These are phyloP conservation scores for Coniochaeta ligniaria DNA, from an alignment of 2,329 filamentous ascomycete species.

Conservation along the genomic window DNA sequence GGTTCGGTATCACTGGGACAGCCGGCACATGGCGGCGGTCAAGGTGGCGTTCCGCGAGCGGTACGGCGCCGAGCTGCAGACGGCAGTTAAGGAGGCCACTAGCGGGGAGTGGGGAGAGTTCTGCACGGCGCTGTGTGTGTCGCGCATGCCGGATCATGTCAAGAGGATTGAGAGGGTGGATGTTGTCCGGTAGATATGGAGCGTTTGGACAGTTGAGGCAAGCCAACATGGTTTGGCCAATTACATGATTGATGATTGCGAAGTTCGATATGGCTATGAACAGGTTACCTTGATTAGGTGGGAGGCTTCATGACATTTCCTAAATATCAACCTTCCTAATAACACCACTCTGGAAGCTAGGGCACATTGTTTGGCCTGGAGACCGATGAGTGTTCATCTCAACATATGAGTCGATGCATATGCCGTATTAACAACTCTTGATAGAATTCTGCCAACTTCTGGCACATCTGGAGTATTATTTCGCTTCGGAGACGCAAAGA, in stretches of 20 bases:
- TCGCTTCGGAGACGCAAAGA: too few relatives aligned
- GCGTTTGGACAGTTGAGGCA: not conserved
- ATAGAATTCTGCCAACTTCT: too few relatives aligned
- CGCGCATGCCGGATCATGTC: constrained; percentile 52
- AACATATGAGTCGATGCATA: too few relatives aligned
- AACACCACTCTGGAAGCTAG: too few relatives aligned
- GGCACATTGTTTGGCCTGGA: too few relatives aligned
- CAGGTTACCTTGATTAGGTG: too few relatives aligned
- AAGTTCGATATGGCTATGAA: not conserved
- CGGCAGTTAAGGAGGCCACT: constrained; percentile 71
- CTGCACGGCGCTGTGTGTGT: constrained; percentile 62
- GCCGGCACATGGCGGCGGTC: constrained; percentile 69
- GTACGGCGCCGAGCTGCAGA: constrained; percentile 67
- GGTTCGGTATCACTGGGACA: constrained; percentile 89
- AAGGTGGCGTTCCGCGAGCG: constrained; percentile 74
- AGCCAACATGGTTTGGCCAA: not conserved
- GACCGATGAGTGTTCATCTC: too few relatives aligned
- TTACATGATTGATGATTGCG: not conserved
- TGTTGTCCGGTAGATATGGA: not conserved
- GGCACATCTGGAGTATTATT: too few relatives aligned
- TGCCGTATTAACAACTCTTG: too few relatives aligned
- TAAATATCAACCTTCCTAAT: too few relatives aligned
- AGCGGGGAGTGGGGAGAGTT: constrained; percentile 72
- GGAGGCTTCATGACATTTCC: too few relatives aligned
- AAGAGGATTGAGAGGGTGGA: constrained; percentile 38